These are phyloP conservation scores for Cardamine resedifolia DNA, from an alignment of 345 rosid genomes.

Conservation along the genomic window DNA sequence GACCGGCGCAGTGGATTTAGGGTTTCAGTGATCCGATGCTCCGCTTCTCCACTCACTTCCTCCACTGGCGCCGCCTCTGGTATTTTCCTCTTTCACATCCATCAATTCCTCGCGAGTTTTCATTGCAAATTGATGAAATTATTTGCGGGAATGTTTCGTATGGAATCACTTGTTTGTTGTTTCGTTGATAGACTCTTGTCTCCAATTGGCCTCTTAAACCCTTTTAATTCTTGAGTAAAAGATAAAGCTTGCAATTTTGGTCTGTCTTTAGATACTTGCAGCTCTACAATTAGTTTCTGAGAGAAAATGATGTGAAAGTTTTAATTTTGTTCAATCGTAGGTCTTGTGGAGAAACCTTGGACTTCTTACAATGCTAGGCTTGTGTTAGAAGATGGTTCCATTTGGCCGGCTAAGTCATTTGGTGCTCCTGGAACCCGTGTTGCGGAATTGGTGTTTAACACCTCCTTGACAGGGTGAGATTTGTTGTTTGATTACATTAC, in stretches of 20 bases:
- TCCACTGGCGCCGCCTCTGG: slow-evolving; percentile 52
- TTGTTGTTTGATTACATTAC: neutral
- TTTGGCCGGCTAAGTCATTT: slow-evolving; percentile 94
- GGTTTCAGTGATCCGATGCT: slow-evolving; percentile 52
- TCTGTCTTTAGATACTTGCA: neutral
- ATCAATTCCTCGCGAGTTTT: neutral
- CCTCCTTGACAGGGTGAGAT: slow-evolving; percentile 85
- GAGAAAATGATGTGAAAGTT: neutral
- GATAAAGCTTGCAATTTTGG: neutral
- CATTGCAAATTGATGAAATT: neutral
- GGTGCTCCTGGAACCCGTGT: slow-evolving; percentile 94
- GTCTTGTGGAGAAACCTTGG: slow-evolving; percentile 78
- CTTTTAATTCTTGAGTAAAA: neutral
- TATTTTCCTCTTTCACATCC: slow-evolving; percentile 23
- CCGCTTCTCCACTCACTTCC: slow-evolving; percentile 44
- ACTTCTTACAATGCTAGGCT: slow-evolving; percentile 78
- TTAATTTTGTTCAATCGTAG: neutral
- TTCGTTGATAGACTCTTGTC: neutral
- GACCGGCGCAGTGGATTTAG: slow-evolving; percentile 34
- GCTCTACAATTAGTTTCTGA: neutral
- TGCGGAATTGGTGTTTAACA: slow-evolving; percentile 95
- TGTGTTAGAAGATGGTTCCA: slow-evolving; percentile 89
- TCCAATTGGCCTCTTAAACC: neutral
- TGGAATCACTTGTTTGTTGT: neutral
- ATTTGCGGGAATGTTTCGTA: neutral